A percentile compares a stretch with the other conserved stretches of the same genome.
These are phyloP conservation scores for Cutaneotrichosporon dermatis DNA, from an alignment of 1,284 basidiomycete genomes.

Conservation along the genomic window DNA sequence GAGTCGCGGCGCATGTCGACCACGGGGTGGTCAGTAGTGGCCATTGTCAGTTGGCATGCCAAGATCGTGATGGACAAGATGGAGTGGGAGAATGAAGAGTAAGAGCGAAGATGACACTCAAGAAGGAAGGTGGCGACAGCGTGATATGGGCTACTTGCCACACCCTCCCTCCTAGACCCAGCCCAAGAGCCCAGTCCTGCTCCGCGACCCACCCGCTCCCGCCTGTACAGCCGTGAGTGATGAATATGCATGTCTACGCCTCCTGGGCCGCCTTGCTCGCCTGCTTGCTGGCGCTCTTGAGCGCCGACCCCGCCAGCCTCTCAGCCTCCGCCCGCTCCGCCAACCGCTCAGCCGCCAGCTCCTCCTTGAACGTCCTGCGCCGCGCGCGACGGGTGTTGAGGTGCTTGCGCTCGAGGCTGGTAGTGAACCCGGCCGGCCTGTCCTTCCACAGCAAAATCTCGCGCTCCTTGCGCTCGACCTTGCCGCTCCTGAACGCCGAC, in stretches of 20 bases:
- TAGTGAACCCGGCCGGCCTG: conserved; percentile 31
- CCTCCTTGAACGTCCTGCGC: conserved; percentile 30
- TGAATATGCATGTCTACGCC: conserved; percentile 9
- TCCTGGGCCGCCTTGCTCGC: conserved; percentile 4
- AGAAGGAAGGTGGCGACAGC: too few species aligned
- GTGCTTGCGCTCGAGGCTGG: conserved; percentile 30
- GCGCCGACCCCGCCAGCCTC: not conserved
- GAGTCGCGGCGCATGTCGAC: too few species aligned
- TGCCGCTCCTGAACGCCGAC: not conserved
- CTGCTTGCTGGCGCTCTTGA: not conserved
- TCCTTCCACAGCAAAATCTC: conserved; percentile 29
- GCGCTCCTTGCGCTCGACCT: conserved; percentile 19
- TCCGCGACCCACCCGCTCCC: not conserved
- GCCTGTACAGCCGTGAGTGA: not conserved
- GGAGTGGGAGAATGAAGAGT: too few species aligned
- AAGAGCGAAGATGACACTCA: too few species aligned
- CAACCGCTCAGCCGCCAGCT: conserved; percentile 7
- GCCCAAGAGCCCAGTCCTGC: too few species aligned
- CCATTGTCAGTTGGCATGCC: too few species aligned
- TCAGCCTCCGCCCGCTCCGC: conserved; percentile 3
- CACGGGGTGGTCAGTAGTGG: too few species aligned
- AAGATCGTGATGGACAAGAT: too few species aligned
- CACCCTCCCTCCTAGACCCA: too few species aligned
- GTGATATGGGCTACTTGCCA: too few species aligned
- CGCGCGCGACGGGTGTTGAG: conserved; percentile 30